Conservation (phyloP, 1,284 basidiomycete genomes). For the Gomphus bonarii region DNA sequence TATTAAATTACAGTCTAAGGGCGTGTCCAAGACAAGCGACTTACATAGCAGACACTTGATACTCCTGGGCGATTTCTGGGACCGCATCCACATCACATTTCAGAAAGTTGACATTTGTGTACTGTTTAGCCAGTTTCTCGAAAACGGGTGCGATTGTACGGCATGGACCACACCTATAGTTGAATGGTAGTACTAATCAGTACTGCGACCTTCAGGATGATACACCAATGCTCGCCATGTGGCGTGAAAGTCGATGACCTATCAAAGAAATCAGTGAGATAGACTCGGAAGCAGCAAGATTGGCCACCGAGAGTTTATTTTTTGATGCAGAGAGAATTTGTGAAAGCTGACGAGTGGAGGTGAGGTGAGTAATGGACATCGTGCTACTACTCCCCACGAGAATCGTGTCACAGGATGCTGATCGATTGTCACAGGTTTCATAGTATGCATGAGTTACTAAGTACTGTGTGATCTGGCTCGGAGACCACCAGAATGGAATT, state of each 20-base stretch:
- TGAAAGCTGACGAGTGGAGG: constrained; percentile 51
- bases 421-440: not conserved
- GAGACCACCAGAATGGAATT: too few relatives aligned
- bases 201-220: not conserved
- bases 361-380: constrained; percentile 38
- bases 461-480: not conserved
- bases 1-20: not conserved
- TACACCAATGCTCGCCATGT: constrained; percentile 39
- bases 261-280: not conserved
- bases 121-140: constrained; percentile 56
- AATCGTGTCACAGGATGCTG: not conserved
- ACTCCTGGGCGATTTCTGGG: constrained; percentile 48
- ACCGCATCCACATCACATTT: constrained; percentile 73
- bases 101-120: constrained; percentile 60
- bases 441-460: not conserved
- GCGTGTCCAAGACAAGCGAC: constrained; percentile 15
- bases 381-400: not conserved
- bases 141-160: constrained; percentile 66
- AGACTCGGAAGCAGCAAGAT: not conserved
- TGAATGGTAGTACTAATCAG: constrained; percentile 2
- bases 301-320: constrained; percentile 52
- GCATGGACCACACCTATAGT: constrained; percentile 68
- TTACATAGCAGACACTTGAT: constrained; percentile 58
- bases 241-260: constrained; percentile 81
- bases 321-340: constrained; percentile 46